Base-by-base conservation (phyloP, 2,329 filamentous ascomycete genomes). In the Didymella sp. region DNA sequence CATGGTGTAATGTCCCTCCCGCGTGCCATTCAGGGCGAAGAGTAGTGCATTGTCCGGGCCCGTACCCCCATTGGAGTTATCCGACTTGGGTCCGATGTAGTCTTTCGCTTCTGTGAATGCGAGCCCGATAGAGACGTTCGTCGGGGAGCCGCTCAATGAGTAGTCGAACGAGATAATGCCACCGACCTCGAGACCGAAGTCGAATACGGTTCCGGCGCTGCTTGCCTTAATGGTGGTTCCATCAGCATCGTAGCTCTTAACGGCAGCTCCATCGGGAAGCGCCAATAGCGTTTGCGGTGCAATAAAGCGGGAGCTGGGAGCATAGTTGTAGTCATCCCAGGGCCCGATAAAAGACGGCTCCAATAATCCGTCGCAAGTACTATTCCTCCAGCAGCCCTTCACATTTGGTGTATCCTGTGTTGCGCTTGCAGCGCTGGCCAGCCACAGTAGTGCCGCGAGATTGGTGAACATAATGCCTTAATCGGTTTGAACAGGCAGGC, bases 121-220 rank as follows among this genome's bases (percentile, higher is more conserved):
- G 6, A 79, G 66, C 4, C 77, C 76, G 13, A 79, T 60, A n/a
- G 45, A 44, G 4, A 64, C 61, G 15, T 75, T 76, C 6, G 62
- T 24, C 2, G 76, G 76, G 11, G 75, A 76, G 4, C 78, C 72
- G 3, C 73, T 75, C 19, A 55, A 9, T 9, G 45, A 22, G 63
- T 84, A 87, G 9, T 77, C 70, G n/a, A 87, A 62, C 3, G 78
- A 80, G 5, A 83, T 73, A 52, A 86, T 80, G 5, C 85, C 85
- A 33, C 84, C 84, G 5, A 87, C 83, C 66, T 86, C 83, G 22
- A 79, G 75, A 4, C 84, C 84, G 66, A 87, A 87, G 68, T 87
- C 85, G 54, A 85, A 84, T 1, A 86, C 80, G 2, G 15, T 31
- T 4, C 51, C 51, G 0, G 37, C 25, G 25, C 40, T 55, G 13